Evolutionary conservation across 169 alveolate genomes (phyloP).

Genomic region (Pseudocohnilembus persalinus): DNA sequence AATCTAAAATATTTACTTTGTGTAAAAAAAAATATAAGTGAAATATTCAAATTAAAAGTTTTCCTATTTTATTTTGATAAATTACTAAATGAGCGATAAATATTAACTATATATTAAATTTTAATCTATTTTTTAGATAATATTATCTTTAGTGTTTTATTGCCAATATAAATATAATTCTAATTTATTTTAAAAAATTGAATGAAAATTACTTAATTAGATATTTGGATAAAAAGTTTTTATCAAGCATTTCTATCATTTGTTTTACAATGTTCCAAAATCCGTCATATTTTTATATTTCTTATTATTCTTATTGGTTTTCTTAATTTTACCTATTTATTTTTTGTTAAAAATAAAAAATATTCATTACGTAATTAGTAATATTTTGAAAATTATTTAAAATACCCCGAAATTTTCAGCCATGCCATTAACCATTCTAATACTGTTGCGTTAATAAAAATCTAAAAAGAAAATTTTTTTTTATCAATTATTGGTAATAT

Average conservation of each 20-base stretch:
- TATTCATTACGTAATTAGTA: neutral
- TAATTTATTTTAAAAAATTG: too few relatives aligned
- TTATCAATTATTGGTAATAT: neutral
- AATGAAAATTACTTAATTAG: slow-evolving; percentile 9
- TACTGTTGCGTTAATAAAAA: slow-evolving; percentile 13
- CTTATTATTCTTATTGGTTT: neutral
- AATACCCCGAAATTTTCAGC: neutral
- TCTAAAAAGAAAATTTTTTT: neutral
- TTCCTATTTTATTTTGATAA: too few relatives aligned
- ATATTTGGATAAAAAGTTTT: neutral
- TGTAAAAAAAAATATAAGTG: too few relatives aligned
- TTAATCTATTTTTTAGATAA: too few relatives aligned
- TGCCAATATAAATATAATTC: too few relatives aligned
- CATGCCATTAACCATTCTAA: neutral
- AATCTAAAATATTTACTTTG: too few relatives aligned
- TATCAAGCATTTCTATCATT: slow-evolving; percentile 8
- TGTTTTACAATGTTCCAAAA: slow-evolving; percentile 20
- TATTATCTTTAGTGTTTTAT: too few relatives aligned
- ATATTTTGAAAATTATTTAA: neutral
- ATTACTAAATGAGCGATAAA: too few relatives aligned
- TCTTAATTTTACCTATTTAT: neutral
- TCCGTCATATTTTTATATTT: slow-evolving; percentile 1
- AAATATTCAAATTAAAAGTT: too few relatives aligned
- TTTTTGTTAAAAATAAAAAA: neutral
- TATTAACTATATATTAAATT: too few relatives aligned